Percentiles rank a stretch among this genome's conserved stretches.
phyloP scores from a whole-genome alignment of 306 rosid genomes.

The Quercus robur region DNA sequence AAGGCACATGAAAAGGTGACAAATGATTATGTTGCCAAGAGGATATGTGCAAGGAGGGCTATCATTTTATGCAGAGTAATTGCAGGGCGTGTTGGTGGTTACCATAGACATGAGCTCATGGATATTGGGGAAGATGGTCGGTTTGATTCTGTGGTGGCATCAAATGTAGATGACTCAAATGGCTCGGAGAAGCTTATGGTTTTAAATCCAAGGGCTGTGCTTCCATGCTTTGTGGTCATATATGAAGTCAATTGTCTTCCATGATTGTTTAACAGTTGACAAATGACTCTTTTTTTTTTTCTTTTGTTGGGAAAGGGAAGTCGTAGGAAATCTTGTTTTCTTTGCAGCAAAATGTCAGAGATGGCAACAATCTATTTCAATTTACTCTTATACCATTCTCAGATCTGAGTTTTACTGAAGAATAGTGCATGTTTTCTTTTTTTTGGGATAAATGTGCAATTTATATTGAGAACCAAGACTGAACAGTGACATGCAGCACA shows the following conservation, averaged over 20 bases:
- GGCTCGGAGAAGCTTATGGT: slow-evolving; percentile 12
- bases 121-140: slow-evolving; percentile 7
- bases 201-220: slow-evolving; percentile 26
- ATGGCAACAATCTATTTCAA: too few species aligned
- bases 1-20: slow-evolving; percentile 27
- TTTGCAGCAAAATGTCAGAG: too few species aligned
- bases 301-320: too few species aligned
- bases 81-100: slow-evolving; percentile 20
- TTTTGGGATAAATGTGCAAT: too few species aligned
- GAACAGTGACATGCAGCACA: too few species aligned
- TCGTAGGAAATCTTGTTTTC: too few species aligned
- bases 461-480: too few species aligned
- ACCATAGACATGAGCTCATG: not conserved
- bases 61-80: slow-evolving; percentile 30
- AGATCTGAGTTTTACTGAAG: too few species aligned
- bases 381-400: too few species aligned
- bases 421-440: too few species aligned
- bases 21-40: not conserved
- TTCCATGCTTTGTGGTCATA: slow-evolving; percentile 37
- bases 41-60: slow-evolving; percentile 14
- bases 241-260: not conserved
- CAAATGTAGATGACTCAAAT: not conserved
- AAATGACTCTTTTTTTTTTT: too few species aligned
- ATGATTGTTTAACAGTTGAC: not conserved
- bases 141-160: slow-evolving; percentile 26